These are phyloP conservation scores for Macrolepiota fuliginosa DNA, from an alignment of 768 basidiomycete genomes.

Conservation along the genomic window DNA sequence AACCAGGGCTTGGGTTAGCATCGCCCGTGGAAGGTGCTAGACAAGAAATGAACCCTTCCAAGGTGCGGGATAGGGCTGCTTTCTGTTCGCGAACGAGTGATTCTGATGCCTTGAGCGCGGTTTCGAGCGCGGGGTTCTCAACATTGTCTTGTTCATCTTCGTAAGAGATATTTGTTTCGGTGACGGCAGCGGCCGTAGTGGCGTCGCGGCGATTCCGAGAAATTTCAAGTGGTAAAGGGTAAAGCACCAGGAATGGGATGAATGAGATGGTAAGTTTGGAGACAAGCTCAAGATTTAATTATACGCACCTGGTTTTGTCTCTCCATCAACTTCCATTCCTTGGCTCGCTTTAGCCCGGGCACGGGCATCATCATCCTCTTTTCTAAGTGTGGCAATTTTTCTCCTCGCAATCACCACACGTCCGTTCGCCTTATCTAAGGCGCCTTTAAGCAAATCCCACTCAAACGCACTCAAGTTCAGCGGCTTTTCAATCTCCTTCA, in stretches of 20 bases:
- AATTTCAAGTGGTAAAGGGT: not conserved
- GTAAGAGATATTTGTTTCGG: not conserved
- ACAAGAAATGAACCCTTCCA: constrained; percentile 73
- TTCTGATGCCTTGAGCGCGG: constrained; percentile 71
- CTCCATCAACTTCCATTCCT: constrained; percentile 73
- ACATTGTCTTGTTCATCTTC: constrained; percentile 39
- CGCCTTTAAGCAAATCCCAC: constrained; percentile 84
- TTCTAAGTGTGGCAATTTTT: constrained; percentile 71
- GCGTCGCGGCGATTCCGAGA: not conserved
- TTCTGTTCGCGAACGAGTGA: constrained; percentile 78
- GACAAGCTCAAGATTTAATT: not conserved
- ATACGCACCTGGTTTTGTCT: constrained; percentile 45
- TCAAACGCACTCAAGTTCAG: constrained; percentile 58
- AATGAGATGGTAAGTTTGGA: not conserved
- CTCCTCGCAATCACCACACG: constrained; percentile 75
- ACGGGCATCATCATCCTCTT: constrained; percentile 85
- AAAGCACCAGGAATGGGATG: not conserved
- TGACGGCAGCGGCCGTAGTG: not conserved
- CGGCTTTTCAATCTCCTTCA: constrained; percentile 35
- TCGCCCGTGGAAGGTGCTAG: constrained; percentile 46
- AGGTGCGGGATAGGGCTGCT: constrained; percentile 62
- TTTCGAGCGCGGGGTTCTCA: constrained; percentile 68
- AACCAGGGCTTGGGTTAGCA: constrained; percentile 45
- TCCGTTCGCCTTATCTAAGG: constrained; percentile 89
- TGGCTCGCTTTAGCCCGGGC: constrained; percentile 70